Percentiles rank a stretch among this genome's conserved stretches.
Conservation (phyloP, 2,329 filamentous ascomycete genomes). For the Clonostachys rosea region DNA sequence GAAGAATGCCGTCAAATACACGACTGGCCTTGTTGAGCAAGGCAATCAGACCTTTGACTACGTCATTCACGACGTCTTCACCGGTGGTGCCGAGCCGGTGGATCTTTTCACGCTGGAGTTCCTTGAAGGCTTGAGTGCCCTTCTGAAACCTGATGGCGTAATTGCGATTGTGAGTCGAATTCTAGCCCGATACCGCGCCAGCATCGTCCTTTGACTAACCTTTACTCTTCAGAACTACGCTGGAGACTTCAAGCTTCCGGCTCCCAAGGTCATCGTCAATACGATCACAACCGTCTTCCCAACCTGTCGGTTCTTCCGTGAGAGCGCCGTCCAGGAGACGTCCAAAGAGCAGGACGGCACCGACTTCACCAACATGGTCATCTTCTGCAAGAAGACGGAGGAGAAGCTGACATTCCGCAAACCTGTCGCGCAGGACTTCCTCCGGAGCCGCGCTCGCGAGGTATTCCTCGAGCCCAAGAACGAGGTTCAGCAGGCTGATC, state of each 20-base stretch:
- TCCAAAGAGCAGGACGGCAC: slow-evolving; percentile 39
- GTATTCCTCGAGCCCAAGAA: slow-evolving; percentile 68
- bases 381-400: slow-evolving; percentile 76
- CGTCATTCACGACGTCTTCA: slow-evolving; percentile 97
- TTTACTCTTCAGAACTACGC: slow-evolving; percentile 76
- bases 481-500: slow-evolving; percentile 56
- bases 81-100: slow-evolving; percentile 87
- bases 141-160: slow-evolving; percentile 74
- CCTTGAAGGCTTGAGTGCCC: slow-evolving; percentile 60
- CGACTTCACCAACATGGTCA: slow-evolving; percentile 94
- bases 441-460: slow-evolving; percentile 66
- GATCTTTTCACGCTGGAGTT: slow-evolving; percentile 86
- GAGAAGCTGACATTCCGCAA: slow-evolving; percentile 59
- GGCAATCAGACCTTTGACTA: slow-evolving; percentile 67
- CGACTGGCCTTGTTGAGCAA: slow-evolving; percentile 35
- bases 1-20: slow-evolving; percentile 74
- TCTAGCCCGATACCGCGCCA: not conserved
- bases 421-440: slow-evolving; percentile 59
- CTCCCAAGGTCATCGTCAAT: slow-evolving; percentile 72
- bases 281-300: slow-evolving; percentile 82
- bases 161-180: slow-evolving; percentile 72
- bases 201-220: not conserved
- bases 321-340: slow-evolving; percentile 51
- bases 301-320: slow-evolving; percentile 87
- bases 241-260: slow-evolving; percentile 74